phyloP scores from a whole-genome alignment of 2,329 filamentous ascomycete genomes.

The Claviceps purpurea region DNA sequence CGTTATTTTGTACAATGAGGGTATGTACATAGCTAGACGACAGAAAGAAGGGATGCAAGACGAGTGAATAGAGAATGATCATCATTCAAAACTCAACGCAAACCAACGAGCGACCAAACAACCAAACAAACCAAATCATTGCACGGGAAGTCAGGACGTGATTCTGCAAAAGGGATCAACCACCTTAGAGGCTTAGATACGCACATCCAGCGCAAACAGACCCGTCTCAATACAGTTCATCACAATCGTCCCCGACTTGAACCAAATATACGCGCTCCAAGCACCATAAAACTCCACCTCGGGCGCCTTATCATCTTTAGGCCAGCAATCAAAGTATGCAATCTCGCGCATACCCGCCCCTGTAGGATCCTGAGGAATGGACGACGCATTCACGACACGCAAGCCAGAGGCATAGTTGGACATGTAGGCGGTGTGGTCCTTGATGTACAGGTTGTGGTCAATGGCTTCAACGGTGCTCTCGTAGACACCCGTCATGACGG shows the following conservation, averaged over 20 bases:
- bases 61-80: too few relatives aligned
- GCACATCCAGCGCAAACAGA: conserved; percentile 26
- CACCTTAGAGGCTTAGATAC: neutral
- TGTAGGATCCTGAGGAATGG: conserved; percentile 21
- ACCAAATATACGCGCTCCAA: conserved; percentile 32
- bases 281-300: conserved; percentile 24
- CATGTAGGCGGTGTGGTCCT: conserved; percentile 28
- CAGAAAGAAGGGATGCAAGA: too few relatives aligned
- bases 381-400: conserved; percentile 20
- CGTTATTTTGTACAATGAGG: too few relatives aligned
- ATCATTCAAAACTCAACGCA: too few relatives aligned
- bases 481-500: conserved; percentile 26
- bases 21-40: too few relatives aligned
- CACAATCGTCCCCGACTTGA: conserved; percentile 29
- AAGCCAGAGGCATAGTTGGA: conserved; percentile 34
- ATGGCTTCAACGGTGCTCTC: conserved; percentile 23
- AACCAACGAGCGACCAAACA: too few relatives aligned
- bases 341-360: conserved; percentile 26
- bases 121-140: too few relatives aligned
- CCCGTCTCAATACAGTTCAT: conserved; percentile 35
- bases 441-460: conserved; percentile 34
- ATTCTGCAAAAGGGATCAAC: too few relatives aligned
- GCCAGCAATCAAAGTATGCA: conserved; percentile 33
- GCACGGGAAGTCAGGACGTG: too few relatives aligned
- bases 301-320: conserved; percentile 26